Base-by-base conservation (phyloP, 202 grass and related monocot species). In the Panicum virgatum region DNA sequence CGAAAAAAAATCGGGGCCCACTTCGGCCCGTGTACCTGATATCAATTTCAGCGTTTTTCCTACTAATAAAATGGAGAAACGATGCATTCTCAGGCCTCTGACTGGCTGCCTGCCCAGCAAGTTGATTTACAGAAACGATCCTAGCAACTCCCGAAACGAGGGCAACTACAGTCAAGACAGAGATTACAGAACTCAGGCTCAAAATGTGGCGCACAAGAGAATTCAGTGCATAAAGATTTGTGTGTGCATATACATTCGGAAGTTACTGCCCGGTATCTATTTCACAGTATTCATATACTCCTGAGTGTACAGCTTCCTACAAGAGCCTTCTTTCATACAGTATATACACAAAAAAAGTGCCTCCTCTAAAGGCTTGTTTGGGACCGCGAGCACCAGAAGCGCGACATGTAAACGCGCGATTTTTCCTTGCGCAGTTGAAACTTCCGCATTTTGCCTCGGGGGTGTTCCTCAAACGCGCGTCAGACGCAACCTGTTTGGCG, bases 291-390 rank as follows among this genome's bases (percentile, higher is more conserved):
- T 46, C 44, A 12, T 37, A 19, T 12, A 73, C 27, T 77, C 10
- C 26, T 78, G 1, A 34, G 44, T 66, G 29, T 66, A 34, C 48
- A 66, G 34, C 9, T 39, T 63, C 20, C 53, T 84, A 69, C 23
- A 37, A 26, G 38, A 64, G 22, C 26, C 29, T 76, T 62, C 9
- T 53, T 53, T 9, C 74, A 27, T 84, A 42, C 62, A 70, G 79
- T 37, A 30, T 19, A 11, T 48, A 71, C 5, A 60, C 27, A 29
- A 62, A 29, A 32, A 32, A 12, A 13, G n/a, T 5, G 22, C 23
- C 9, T 57, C 22, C 54, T 58, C 54, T 22, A 56, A 10, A 22
- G n/a, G n/a, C n/a, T n/a, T n/a, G n/a, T n/a, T n/a, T n/a, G n/a
- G n/a, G n/a, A n/a, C n/a, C n/a, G n/a, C n/a, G n/a, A n/a, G n/a